Evolutionary conservation across 129 eudicot species (phyloP).

Genomic region (Chrysanthemum makinoi): DNA sequence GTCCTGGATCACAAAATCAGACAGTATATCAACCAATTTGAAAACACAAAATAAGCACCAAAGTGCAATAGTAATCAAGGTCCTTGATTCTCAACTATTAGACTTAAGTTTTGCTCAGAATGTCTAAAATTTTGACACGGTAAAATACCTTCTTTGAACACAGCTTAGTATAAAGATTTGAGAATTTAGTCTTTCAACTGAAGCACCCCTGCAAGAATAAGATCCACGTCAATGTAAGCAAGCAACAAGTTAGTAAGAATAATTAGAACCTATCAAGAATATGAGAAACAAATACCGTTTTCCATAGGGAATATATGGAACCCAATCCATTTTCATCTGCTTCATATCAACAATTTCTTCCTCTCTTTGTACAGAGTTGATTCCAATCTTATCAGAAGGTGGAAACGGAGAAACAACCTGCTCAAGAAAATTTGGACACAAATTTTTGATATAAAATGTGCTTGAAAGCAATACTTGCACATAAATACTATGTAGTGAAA

Average conservation of each 20-base stretch:
- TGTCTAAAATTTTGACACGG: background rate
- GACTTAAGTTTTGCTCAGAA: background rate
- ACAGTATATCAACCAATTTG: background rate
- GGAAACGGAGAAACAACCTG: constrained; percentile 89
- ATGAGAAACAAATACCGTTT: constrained; percentile 42
- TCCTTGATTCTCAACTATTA: background rate
- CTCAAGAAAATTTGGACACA: background rate
- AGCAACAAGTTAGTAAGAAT: background rate
- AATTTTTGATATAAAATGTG: background rate
- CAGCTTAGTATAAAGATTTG: constrained; percentile 74
- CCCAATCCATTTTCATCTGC: constrained; percentile 97
- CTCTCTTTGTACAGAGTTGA: constrained; percentile 85
- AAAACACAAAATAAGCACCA: background rate
- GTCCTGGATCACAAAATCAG: constrained; percentile 50
- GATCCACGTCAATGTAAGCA: constrained; percentile 14
- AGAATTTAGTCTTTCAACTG: constrained; percentile 70
- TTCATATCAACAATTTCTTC: constrained; percentile 93
- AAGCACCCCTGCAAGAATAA: constrained; percentile 46
- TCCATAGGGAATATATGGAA: constrained; percentile 81
- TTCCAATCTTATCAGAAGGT: constrained; percentile 87
- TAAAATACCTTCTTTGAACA: constrained; percentile 69
- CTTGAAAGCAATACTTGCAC: background rate
- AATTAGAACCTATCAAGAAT: background rate
- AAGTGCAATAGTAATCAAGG: background rate
- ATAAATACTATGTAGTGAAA: background rate